phyloP scores from a whole-genome alignment of 441 rosid species.

The Euphorbia celastroides region DNA sequence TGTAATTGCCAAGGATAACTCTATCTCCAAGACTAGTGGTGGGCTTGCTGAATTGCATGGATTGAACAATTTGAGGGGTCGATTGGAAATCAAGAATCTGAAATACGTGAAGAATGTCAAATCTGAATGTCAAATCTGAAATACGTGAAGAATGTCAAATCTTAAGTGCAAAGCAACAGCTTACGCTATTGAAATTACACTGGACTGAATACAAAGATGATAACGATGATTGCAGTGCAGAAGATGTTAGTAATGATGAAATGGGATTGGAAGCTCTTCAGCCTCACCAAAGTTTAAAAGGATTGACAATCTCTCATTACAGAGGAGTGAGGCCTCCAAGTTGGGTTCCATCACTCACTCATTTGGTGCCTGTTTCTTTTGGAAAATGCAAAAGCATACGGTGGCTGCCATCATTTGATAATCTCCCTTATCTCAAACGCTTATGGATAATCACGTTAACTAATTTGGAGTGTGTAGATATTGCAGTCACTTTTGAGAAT shows the following conservation, averaged over 20 bases:
- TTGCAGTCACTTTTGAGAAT: neutral
- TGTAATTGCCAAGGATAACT: neutral
- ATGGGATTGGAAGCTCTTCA: neutral
- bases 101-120: neutral
- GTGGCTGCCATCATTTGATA: neutral
- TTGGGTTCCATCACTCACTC: slow-evolving; percentile 16
- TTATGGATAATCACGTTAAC: neutral
- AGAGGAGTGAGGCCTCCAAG: slow-evolving; percentile 13
- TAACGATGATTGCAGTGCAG: neutral
- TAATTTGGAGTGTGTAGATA: neutral
- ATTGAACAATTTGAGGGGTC: slow-evolving; percentile 18
- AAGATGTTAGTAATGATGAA: neutral
- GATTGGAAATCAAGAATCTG: neutral
- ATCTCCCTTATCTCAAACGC: neutral
- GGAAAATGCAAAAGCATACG: neutral
- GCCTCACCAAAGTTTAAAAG: slow-evolving; percentile 2
- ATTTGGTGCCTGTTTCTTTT: neutral
- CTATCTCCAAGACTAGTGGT: neutral
- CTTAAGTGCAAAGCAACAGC: neutral
- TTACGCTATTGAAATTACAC: neutral
- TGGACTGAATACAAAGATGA: neutral
- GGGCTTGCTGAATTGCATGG: slow-evolving; percentile 17
- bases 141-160: too few species aligned
- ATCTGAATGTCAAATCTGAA: neutral
- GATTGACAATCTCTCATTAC: neutral